These are phyloP conservation scores for Stentor roeselii DNA, from an alignment of 73 alveolate genomes.

Conservation along the genomic window DNA sequence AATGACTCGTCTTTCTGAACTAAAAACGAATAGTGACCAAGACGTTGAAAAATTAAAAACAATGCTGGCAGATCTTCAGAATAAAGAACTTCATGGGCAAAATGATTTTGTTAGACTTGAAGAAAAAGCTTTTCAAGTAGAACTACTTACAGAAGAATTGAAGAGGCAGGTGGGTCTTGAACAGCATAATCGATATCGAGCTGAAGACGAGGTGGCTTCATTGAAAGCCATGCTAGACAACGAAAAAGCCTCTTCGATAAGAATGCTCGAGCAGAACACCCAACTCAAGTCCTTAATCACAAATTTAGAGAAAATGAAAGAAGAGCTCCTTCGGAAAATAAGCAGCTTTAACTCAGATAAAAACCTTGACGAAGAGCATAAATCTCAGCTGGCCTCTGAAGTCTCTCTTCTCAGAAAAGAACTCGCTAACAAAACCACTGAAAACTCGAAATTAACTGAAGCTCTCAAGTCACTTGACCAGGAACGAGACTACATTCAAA, in stretches of 20 bases:
- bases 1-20: neutral
- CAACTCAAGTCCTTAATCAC: conserved; percentile 47
- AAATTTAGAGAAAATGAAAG: conserved; percentile 36
- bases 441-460: conserved; percentile 29
- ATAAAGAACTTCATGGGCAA: conserved; percentile 20
- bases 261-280: conserved; percentile 30
- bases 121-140: conserved; percentile 38
- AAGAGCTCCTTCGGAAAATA: conserved; percentile 39
- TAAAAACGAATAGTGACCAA: conserved; percentile 21
- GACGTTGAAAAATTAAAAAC: conserved; percentile 34
- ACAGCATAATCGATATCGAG: conserved; percentile 25
- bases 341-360: conserved; percentile 25
- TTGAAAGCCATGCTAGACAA: conserved; percentile 32
- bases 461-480: conserved; percentile 39
- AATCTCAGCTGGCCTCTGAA: conserved; percentile 35
- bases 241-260: conserved; percentile 10
- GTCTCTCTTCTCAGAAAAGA: conserved; percentile 17
- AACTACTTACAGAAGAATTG: conserved; percentile 40
- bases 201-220: conserved; percentile 28
- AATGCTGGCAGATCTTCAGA: conserved; percentile 3
- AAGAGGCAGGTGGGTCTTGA: conserved; percentile 21
- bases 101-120: conserved; percentile 38
- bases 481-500: conserved; percentile 42
- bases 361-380: conserved; percentile 41
- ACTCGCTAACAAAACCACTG: conserved; percentile 29